phyloP scores from a whole-genome alignment of 1,284 basidiomycete species.

The Papiliotrema laurentii region DNA sequence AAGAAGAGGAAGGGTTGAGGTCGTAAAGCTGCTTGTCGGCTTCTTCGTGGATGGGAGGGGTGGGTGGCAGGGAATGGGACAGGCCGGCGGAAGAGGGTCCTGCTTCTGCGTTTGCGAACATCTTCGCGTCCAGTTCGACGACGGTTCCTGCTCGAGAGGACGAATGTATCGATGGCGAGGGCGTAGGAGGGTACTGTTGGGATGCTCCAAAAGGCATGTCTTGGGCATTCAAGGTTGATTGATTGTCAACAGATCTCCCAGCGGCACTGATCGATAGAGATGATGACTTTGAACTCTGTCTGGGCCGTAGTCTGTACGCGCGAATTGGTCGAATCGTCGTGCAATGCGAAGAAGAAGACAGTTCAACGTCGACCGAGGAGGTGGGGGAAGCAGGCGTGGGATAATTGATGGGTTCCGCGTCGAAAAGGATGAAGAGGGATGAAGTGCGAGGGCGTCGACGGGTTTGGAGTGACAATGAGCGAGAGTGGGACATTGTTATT shows the following conservation, averaged over 20 bases:
- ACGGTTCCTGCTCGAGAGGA: slow-evolving; percentile 8
- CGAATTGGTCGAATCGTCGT: not conserved
- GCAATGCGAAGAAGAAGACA: not conserved
- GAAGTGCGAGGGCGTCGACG: slow-evolving; percentile 6
- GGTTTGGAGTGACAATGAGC: not conserved
- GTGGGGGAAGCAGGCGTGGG: not conserved
- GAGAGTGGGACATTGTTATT: slow-evolving; percentile 1
- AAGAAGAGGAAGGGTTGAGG: not conserved
- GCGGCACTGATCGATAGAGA: not conserved
- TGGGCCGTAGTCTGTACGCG: no score
- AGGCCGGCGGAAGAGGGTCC: slow-evolving; percentile 13
- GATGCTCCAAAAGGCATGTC: slow-evolving; percentile 17
- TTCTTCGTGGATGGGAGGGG: slow-evolving; percentile 25
- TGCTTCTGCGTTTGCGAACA: slow-evolving; percentile 12
- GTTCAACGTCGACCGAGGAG: not conserved
- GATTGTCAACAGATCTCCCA: not conserved
- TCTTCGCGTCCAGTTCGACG: not conserved
- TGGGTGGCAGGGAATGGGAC: slow-evolving; percentile 14
- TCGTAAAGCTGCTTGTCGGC: no score
- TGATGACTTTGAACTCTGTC: no score
- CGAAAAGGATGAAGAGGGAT: slow-evolving; percentile 7
- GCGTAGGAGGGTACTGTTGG: slow-evolving; percentile 17
- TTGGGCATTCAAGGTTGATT: not conserved
- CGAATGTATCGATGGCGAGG: slow-evolving; percentile 25
- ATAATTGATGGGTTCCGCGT: not conserved